Percentiles rank a stretch among this genome's conserved stretches.
phyloP scores from a whole-genome alignment of 1,139 yeast genomes.

The Kurtzmaniella natalensis region DNA sequence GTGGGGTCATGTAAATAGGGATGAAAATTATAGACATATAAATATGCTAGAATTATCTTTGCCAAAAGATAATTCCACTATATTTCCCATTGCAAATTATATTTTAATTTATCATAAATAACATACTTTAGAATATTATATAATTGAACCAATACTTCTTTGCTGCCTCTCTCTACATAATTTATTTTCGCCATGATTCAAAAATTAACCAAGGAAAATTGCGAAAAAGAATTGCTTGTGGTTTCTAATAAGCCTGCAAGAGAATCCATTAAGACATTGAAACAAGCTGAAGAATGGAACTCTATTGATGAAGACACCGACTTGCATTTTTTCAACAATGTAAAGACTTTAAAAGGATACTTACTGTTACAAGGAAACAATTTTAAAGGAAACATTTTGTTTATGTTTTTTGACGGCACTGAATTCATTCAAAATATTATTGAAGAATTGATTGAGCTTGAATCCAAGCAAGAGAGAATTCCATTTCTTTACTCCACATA shows the following conservation, averaged over 20 bases:
- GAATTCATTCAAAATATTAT: slow-evolving; percentile 29
- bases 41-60: no score
- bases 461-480: slow-evolving; percentile 2
- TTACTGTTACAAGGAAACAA: not conserved
- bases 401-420: slow-evolving; percentile 40
- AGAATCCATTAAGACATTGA: not conserved
- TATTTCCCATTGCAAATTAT: no score
- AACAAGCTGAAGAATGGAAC: slow-evolving; percentile 1
- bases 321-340: slow-evolving; percentile 1
- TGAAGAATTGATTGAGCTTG: slow-evolving; percentile 25
- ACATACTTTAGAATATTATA: no score
- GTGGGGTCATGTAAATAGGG: no score
- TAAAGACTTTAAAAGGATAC: slow-evolving; percentile 2
- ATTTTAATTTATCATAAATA: no score
- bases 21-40: no score
- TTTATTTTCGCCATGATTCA: no score
- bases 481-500: slow-evolving; percentile 4
- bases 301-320: slow-evolving; percentile 2
- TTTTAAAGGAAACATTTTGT: slow-evolving; percentile 27
- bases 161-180: no score
- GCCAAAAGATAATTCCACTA: no score
- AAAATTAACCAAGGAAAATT: not conserved
- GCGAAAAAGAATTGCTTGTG: slow-evolving; percentile 1
- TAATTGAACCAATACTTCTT: no score
- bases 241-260: slow-evolving; percentile 3